These are phyloP conservation scores for Camelina neglecta DNA, from an alignment of 345 rosid species.

Conservation along the genomic window DNA sequence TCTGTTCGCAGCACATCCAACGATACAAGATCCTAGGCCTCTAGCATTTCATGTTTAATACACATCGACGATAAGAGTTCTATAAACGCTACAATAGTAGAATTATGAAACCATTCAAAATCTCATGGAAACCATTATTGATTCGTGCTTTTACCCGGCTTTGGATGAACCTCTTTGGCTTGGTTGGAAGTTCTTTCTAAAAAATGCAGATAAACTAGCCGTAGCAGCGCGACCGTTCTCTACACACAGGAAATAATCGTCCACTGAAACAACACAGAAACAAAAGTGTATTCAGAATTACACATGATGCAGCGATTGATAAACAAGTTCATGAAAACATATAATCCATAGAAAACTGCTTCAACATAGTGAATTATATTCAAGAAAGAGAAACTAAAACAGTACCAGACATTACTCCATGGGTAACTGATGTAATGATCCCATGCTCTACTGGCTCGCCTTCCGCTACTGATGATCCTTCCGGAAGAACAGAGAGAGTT, in stretches of 20 bases:
- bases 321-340: neutral
- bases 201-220: slow-evolving; percentile 71
- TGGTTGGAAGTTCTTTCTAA: slow-evolving; percentile 75
- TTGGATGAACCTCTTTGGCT: slow-evolving; percentile 51
- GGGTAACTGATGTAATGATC: slow-evolving; percentile 78
- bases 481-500: slow-evolving; percentile 60
- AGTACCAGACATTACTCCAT: slow-evolving; percentile 82
- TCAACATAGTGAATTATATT: neutral
- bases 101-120: slow-evolving; percentile 9
- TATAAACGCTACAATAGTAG: slow-evolving; percentile 12
- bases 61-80: neutral
- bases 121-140: neutral
- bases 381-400: slow-evolving; percentile 18
- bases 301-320: neutral
- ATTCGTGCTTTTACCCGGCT: slow-evolving; percentile 32
- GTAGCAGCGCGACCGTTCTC: slow-evolving; percentile 78
- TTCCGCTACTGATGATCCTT: slow-evolving; percentile 49
- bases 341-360: neutral
- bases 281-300: neutral
- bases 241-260: slow-evolving; percentile 68
- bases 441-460: slow-evolving; percentile 75
- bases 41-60: neutral
- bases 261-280: slow-evolving; percentile 54
- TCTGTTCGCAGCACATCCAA: slow-evolving; percentile 15
- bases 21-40: neutral